These are phyloP conservation scores for Inga laurina DNA, from an alignment of 306 rosid genomes.

Conservation along the genomic window DNA sequence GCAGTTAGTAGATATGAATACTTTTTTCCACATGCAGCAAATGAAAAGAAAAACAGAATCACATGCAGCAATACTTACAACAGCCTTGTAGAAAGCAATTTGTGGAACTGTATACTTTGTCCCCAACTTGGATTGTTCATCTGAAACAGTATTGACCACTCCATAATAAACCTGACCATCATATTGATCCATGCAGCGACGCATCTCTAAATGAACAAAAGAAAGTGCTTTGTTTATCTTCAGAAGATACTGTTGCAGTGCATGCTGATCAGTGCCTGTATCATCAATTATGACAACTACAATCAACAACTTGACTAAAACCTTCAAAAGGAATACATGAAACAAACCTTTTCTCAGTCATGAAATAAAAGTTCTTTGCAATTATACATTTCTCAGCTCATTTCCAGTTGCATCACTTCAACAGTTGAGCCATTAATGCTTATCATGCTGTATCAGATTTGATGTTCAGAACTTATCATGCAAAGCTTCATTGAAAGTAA, in stretches of 20 bases:
- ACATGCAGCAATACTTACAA: constrained; percentile 59
- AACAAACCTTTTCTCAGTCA: background rate
- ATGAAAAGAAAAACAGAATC: constrained; percentile 9
- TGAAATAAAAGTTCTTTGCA: background rate
- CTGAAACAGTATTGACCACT: constrained; percentile 80
- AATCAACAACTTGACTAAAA: constrained; percentile 24
- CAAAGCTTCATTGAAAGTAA: background rate
- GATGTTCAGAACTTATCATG: constrained; percentile 9
- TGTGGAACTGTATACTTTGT: constrained; percentile 79
- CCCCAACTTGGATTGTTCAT: constrained; percentile 88
- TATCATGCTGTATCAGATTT: constrained; percentile 10
- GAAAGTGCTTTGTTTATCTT: constrained; percentile 84
- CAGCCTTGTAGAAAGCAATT: constrained; percentile 90
- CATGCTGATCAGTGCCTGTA: constrained; percentile 55
- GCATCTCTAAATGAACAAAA: constrained; percentile 78
- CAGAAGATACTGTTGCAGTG: constrained; percentile 67
- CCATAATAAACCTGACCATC: constrained; percentile 87
- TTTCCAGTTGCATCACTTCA: constrained; percentile 1
- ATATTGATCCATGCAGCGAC: constrained; percentile 77
- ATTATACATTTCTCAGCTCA: background rate
- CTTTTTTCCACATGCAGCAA: background rate
- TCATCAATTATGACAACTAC: constrained; percentile 9
- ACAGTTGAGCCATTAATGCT: constrained; percentile 1
- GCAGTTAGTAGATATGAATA: constrained; percentile 5
- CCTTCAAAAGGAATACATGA: background rate